phyloP scores from a whole-genome alignment of 148 eudicot genomes.

The Fagopyrum homotropicum region DNA sequence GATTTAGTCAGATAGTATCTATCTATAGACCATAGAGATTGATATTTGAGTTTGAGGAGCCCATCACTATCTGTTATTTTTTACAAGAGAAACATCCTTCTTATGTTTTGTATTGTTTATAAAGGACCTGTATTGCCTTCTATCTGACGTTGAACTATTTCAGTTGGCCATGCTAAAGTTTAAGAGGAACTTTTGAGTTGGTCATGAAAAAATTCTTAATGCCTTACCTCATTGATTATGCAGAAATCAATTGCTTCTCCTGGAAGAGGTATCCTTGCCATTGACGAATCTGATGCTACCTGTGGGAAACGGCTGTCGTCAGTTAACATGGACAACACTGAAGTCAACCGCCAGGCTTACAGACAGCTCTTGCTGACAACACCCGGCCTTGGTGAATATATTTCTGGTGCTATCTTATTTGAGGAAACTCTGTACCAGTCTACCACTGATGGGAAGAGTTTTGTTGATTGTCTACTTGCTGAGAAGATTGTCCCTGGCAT shows the following conservation, averaged over 20 bases:
- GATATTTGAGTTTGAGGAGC: not conserved
- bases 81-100: not conserved
- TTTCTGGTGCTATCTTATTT: conserved; percentile 48
- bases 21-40: too few species aligned
- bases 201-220: not conserved
- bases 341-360: conserved; percentile 34
- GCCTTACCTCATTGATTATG: not conserved
- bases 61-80: not conserved
- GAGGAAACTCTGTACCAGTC: conserved; percentile 49
- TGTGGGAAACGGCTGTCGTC: conserved; percentile 36
- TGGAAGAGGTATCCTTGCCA: conserved; percentile 34
- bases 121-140: too few species aligned
- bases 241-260: conserved; percentile 26
- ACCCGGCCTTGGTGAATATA: conserved; percentile 40
- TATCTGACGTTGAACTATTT: too few species aligned
- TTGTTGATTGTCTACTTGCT: conserved; percentile 32
- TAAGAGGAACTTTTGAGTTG: not conserved
- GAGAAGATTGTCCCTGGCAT: conserved; percentile 50
- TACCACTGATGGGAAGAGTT: conserved; percentile 37
- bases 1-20: not conserved
- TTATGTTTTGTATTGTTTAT: too few species aligned
- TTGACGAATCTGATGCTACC: conserved; percentile 35
- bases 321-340: conserved; percentile 33
- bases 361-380: conserved; percentile 24
- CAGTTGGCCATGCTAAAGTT: too few species aligned